Evolutionary conservation across 352 stramenopile species (phyloP).

Genomic region (Phytophthora ohioensis): DNA sequence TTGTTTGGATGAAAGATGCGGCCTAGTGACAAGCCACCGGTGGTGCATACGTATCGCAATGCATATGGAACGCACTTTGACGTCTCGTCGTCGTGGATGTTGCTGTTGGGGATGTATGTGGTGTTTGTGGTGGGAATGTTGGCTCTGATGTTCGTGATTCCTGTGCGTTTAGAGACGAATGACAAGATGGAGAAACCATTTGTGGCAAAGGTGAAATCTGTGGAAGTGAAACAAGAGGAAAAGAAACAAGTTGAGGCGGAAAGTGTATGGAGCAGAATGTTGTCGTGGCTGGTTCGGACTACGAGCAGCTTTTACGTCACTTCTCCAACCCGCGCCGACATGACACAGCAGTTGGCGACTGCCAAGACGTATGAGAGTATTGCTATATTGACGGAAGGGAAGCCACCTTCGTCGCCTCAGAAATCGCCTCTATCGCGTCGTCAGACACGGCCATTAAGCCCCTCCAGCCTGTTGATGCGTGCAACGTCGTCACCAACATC

Average conservation of each 20-base stretch:
- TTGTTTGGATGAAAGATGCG: background rate
- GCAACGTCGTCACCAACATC: constrained; percentile 16
- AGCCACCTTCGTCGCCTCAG: constrained; percentile 3
- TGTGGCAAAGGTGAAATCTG: constrained; percentile 41
- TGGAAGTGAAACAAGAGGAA: constrained; percentile 6
- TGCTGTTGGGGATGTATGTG: constrained; percentile 48
- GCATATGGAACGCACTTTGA: constrained; percentile 66
- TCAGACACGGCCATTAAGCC: constrained; percentile 3
- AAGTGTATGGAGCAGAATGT: constrained; percentile 12
- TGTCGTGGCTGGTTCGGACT: constrained; percentile 7
- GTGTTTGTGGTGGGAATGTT: constrained; percentile 42
- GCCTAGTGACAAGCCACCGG: constrained; percentile 12
- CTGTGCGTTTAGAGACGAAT: constrained; percentile 35
- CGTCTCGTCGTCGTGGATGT: constrained; percentile 55
- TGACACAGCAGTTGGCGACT: constrained; percentile 31
- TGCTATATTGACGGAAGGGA: constrained; percentile 42
- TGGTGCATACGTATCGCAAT: constrained; percentile 60
- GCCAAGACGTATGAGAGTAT: constrained; percentile 65
- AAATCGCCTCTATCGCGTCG: background rate
- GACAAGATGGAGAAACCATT: constrained; percentile 41
- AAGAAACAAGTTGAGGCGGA: constrained; percentile 11
- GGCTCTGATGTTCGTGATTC: constrained; percentile 55
- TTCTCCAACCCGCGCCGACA: constrained; percentile 18
- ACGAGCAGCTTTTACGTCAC: background rate
- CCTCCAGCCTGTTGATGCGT: constrained; percentile 29